These are phyloP conservation scores for Globisporangium megalacanthum DNA, from an alignment of 352 stramenopile species.

Conservation along the genomic window DNA sequence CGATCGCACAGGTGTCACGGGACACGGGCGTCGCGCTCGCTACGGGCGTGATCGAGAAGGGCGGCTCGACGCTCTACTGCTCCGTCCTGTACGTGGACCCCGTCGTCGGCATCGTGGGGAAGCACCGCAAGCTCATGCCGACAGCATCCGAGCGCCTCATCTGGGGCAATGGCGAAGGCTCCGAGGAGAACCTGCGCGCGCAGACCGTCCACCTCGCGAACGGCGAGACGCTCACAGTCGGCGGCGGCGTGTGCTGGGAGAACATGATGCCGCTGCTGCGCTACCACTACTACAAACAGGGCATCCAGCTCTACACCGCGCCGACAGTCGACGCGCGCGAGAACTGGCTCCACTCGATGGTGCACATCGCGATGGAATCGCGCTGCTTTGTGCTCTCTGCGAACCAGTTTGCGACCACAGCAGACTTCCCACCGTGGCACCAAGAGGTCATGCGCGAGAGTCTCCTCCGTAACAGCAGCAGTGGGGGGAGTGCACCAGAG, in stretches of 20 bases:
- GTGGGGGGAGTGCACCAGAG: not conserved
- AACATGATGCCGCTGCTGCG: constrained; percentile 27
- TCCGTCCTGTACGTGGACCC: constrained; percentile 19
- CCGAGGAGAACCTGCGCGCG: constrained; percentile 16
- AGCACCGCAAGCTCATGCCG: constrained; percentile 24
- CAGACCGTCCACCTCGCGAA: constrained; percentile 10
- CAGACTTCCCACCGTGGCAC: constrained; percentile 19
- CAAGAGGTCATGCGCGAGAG: constrained; percentile 7
- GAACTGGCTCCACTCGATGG: constrained; percentile 21
- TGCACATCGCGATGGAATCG: constrained; percentile 24
- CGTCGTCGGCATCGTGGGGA: constrained; percentile 17
- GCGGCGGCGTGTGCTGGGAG: constrained; percentile 21
- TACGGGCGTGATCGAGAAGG: constrained; percentile 19
- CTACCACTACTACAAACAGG: constrained; percentile 22
- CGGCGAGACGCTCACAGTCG: constrained; percentile 10
- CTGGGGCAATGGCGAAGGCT: constrained; percentile 20
- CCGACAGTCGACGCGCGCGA: constrained; percentile 20
- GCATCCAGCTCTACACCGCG: constrained; percentile 19
- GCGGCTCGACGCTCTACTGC: constrained; percentile 20
- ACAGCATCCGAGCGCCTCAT: constrained; percentile 23
- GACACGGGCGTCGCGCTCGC: constrained; percentile 10
- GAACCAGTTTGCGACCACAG: constrained; percentile 22
- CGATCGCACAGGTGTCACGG: constrained; percentile 13
- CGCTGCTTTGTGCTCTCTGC: constrained; percentile 25
- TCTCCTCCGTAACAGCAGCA: not conserved